phyloP scores from a whole-genome alignment of 148 eudicot genomes.

The Camellia sinensis region DNA sequence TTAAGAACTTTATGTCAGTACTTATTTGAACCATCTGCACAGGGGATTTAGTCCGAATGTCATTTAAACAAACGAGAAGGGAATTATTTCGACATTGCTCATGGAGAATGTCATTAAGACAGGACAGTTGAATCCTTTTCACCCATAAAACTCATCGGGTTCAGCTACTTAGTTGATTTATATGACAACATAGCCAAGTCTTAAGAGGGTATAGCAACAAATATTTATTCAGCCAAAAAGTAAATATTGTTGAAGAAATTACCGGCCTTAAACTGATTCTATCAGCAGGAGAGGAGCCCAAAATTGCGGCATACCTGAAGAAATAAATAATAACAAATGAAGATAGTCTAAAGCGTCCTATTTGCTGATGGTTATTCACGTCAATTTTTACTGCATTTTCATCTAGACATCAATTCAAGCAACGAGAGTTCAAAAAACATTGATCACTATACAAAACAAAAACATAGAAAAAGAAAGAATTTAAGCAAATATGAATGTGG shows the following conservation, averaged over 20 bases:
- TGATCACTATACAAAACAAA: neutral
- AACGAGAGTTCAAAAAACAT: neutral
- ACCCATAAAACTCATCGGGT: neutral
- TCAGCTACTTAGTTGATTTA: neutral
- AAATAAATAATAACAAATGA: conserved; percentile 11
- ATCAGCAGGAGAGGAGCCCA: conserved; percentile 84
- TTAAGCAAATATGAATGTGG: neutral
- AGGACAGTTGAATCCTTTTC: neutral
- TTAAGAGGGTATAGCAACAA: neutral
- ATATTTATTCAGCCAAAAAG: neutral
- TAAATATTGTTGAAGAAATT: conserved; percentile 19
- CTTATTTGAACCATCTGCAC: no score
- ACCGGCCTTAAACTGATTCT: conserved; percentile 77
- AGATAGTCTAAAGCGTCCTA: conserved; percentile 10
- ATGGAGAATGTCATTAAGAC: neutral
- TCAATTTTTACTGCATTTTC: neutral
- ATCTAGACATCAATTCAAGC: neutral
- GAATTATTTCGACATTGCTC: neutral
- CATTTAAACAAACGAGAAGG: neutral
- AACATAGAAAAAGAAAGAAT: neutral
- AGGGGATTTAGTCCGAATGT: no score
- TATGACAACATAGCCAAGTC: neutral
- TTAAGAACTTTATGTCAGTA: no score
- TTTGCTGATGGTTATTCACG: neutral
- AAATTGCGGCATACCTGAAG: conserved; percentile 87